Evolutionary conservation across 106 monocot species (phyloP).

Genomic region (Allium sativum): DNA sequence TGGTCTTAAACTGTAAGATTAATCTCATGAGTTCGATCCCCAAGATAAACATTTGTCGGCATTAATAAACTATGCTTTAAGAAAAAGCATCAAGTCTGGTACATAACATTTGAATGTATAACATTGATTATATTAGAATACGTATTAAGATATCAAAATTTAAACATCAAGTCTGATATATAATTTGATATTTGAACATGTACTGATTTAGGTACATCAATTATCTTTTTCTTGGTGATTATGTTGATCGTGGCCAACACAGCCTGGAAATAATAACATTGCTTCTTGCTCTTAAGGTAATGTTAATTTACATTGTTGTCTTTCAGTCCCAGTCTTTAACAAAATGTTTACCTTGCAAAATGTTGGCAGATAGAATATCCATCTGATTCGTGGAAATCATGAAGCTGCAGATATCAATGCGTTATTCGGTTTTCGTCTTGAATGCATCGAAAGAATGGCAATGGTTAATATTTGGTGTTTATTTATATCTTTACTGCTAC

Average conservation of each 20-base stretch:
- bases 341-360: too few relatives aligned
- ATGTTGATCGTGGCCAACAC: slow-evolving; percentile 97
- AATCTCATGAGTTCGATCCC: too few relatives aligned
- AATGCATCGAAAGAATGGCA: slow-evolving; percentile 99
- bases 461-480: slow-evolving; percentile 1
- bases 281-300: slow-evolving; percentile 96
- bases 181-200: not conserved
- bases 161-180: too few relatives aligned
- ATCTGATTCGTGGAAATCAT: slow-evolving; percentile 95
- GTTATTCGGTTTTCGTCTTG: slow-evolving; percentile 93
- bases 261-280: slow-evolving; percentile 93
- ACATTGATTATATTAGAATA: too few relatives aligned
- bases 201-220: slow-evolving; percentile 76
- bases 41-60: too few relatives aligned
- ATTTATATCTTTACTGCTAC: not conserved
- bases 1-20: too few relatives aligned
- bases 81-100: too few relatives aligned
- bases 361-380: slow-evolving; percentile 88
- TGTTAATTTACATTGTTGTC: too few relatives aligned
- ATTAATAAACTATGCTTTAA: too few relatives aligned
- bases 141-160: too few relatives aligned
- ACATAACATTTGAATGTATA: too few relatives aligned
- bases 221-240: slow-evolving; percentile 96
- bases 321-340: too few relatives aligned
- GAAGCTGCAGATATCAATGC: slow-evolving; percentile 99